Evolutionary conservation across 768 basidiomycete species (phyloP).

Genomic region (Lyophyllum atratum): DNA sequence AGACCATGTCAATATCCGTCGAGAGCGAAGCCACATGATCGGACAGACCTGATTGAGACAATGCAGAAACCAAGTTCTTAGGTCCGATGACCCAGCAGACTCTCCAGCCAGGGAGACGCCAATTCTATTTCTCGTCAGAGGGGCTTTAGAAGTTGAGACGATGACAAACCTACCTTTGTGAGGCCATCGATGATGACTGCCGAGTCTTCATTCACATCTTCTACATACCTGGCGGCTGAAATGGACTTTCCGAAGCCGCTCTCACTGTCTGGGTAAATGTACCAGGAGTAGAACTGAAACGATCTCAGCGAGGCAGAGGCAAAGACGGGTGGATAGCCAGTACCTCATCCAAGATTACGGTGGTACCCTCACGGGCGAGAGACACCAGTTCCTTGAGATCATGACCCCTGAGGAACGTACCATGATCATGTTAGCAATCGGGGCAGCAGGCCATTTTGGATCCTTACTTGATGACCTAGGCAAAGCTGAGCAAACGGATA

Average conservation of each 20-base stretch:
- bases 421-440: background rate
- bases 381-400: slow-evolving; percentile 81
- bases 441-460: background rate
- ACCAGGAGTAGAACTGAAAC: slow-evolving; percentile 89
- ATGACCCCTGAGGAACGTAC: slow-evolving; percentile 50
- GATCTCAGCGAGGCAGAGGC: slow-evolving; percentile 5
- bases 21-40: background rate
- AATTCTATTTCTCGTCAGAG: slow-evolving; percentile 61
- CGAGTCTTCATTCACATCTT: slow-evolving; percentile 86
- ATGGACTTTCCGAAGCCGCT: slow-evolving; percentile 76
- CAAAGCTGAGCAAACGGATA: background rate
- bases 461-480: slow-evolving; percentile 52
- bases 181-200: slow-evolving; percentile 89
- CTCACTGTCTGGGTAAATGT: slow-evolving; percentile 82
- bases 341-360: slow-evolving; percentile 84
- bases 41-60: slow-evolving; percentile 78
- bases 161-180: slow-evolving; percentile 63
- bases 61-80: slow-evolving; percentile 82
- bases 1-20: background rate
- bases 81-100: slow-evolving; percentile 94
- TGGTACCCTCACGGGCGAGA: slow-evolving; percentile 75
- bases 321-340: slow-evolving; percentile 1
- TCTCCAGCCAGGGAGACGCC: slow-evolving; percentile 94
- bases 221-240: slow-evolving; percentile 80
- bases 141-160: background rate